A percentile compares a stretch with the other conserved stretches of the same genome.
Conservation (phyloP, 176 grass and related monocot species). For the Pharus latifolius region DNA sequence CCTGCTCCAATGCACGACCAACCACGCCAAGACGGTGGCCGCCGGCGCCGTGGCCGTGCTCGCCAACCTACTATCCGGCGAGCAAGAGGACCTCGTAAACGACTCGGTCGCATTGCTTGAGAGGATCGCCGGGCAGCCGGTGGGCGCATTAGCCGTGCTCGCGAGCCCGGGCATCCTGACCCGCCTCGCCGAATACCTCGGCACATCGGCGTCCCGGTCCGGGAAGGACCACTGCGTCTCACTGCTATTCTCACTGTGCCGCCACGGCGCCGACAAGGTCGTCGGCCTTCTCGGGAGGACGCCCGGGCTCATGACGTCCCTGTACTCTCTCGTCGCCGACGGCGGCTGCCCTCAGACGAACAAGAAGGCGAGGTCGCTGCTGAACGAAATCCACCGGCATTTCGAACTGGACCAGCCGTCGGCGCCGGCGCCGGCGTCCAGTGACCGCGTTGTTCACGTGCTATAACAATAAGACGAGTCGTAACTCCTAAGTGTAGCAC, state of each 20-base stretch:
- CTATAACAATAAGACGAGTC: slow-evolving; percentile 16
- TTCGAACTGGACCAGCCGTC: slow-evolving; percentile 13
- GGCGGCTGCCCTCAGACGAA: slow-evolving; percentile 37
- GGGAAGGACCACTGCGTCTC: slow-evolving; percentile 59
- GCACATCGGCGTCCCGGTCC: slow-evolving; percentile 17
- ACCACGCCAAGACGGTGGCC: slow-evolving; percentile 37
- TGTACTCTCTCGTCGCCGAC: slow-evolving; percentile 50
- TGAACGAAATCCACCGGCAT: slow-evolving; percentile 59
- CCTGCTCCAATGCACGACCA: slow-evolving; percentile 32
- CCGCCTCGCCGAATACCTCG: slow-evolving; percentile 37
- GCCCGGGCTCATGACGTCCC: slow-evolving; percentile 38
- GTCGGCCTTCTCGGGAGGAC: slow-evolving; percentile 47
- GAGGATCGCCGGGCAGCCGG: slow-evolving; percentile 37
- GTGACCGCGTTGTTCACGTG: slow-evolving; percentile 35
- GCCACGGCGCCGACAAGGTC: slow-evolving; percentile 42
- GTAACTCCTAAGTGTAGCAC: not conserved
- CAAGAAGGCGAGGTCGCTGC: slow-evolving; percentile 52
- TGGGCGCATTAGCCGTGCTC: slow-evolving; percentile 40
- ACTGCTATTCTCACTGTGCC: slow-evolving; percentile 43
- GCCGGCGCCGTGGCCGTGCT: slow-evolving; percentile 43
- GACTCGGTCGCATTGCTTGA: slow-evolving; percentile 57
- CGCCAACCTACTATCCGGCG: slow-evolving; percentile 15
- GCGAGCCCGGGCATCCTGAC: slow-evolving; percentile 11
- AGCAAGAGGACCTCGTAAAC: slow-evolving; percentile 21
- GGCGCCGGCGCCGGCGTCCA: not conserved